Conservation (phyloP, 192 early-diverging fungal species). For the Coemansia sp. region DNA sequence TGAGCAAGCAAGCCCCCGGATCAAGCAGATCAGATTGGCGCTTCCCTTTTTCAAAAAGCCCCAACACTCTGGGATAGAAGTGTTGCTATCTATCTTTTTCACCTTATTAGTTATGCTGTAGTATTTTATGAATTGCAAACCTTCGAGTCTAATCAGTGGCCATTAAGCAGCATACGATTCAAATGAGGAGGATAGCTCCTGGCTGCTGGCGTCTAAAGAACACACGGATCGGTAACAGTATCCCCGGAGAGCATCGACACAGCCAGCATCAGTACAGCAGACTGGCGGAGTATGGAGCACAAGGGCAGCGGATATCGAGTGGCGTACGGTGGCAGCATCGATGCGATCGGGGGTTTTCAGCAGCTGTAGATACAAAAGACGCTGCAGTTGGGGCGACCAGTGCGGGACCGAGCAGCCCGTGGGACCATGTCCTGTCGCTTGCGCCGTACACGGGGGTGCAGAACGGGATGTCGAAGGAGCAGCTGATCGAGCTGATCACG, state of each 20-base stretch:
- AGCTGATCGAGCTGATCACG: neutral
- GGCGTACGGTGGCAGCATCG: too few species aligned
- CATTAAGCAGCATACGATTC: too few species aligned
- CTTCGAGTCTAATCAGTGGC: too few species aligned
- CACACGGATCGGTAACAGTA: neutral
- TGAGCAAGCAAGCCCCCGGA: too few species aligned
- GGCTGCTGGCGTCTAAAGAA: neutral
- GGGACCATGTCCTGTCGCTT: constrained; percentile 1
- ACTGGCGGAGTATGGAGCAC: neutral
- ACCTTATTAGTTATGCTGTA: neutral
- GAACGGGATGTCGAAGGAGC: neutral
- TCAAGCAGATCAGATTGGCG: too few species aligned
- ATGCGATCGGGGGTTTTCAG: too few species aligned
- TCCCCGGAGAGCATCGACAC: neutral
- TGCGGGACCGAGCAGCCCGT: too few species aligned
- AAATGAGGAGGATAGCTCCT: constrained; percentile 2
- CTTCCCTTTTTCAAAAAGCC: neutral
- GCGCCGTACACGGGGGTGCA: neutral
- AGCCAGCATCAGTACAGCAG: neutral
- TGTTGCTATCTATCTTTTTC: neutral
- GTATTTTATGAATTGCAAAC: too few species aligned
- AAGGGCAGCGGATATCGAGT: neutral
- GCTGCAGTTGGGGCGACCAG: too few species aligned
- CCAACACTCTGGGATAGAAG: too few species aligned
- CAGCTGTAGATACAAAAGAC: too few species aligned